These are phyloP conservation scores for Kernera saxatilis DNA, from an alignment of 345 rosid genomes.

Conservation along the genomic window DNA sequence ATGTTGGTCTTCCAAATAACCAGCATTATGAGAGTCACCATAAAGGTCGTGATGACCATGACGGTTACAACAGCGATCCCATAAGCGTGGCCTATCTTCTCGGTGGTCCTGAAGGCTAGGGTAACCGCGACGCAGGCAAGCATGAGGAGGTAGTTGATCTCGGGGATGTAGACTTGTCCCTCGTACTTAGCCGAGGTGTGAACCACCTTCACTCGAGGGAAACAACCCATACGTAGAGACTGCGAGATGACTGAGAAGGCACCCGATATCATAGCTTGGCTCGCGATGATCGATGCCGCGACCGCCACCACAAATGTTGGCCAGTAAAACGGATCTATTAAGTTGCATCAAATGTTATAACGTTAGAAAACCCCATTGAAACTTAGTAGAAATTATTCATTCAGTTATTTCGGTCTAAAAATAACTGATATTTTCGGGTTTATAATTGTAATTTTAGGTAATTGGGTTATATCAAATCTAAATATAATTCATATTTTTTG, in stretches of 20 bases:
- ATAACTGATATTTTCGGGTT: too few relatives aligned
- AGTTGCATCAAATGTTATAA: not conserved
- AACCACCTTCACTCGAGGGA: slow-evolving; percentile 73
- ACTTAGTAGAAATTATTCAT: not conserved
- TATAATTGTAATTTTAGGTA: too few relatives aligned
- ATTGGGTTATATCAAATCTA: too few relatives aligned
- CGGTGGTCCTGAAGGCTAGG: slow-evolving; percentile 43
- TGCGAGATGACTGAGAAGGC: slow-evolving; percentile 62
- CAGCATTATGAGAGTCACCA: slow-evolving; percentile 63
- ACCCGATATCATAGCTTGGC: slow-evolving; percentile 86
- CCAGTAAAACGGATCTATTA: slow-evolving; percentile 64
- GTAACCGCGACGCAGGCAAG: slow-evolving; percentile 56
- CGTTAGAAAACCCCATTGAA: not conserved
- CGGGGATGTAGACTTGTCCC: slow-evolving; percentile 90
- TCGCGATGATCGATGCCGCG: slow-evolving; percentile 70
- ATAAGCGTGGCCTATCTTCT: slow-evolving; percentile 70
- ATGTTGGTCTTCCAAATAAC: slow-evolving; percentile 61
- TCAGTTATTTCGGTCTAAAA: too few relatives aligned
- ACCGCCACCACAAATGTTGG: slow-evolving; percentile 74
- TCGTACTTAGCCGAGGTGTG: slow-evolving; percentile 69
- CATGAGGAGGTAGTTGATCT: slow-evolving; percentile 76
- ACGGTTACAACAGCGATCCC: slow-evolving; percentile 70
- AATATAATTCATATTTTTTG: too few relatives aligned
- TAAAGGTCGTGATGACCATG: slow-evolving; percentile 54
- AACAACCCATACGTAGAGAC: slow-evolving; percentile 58